phyloP scores from a whole-genome alignment of 106 monocot genomes.

The Apostasia ramifera region DNA sequence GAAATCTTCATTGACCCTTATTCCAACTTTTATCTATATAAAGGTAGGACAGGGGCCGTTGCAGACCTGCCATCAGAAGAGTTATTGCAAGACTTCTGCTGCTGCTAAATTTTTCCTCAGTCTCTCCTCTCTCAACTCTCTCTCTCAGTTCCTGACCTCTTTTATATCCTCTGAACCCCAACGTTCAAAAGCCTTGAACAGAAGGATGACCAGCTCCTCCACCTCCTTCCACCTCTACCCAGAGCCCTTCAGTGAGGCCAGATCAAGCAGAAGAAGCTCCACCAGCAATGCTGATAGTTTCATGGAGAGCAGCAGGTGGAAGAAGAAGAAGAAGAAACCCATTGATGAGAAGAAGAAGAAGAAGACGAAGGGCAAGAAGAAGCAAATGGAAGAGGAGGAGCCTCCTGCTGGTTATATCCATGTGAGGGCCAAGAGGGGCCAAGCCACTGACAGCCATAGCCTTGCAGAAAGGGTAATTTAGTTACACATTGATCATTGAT shows the following conservation, averaged over 20 bases:
- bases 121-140: neutral
- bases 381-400: neutral
- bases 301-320: neutral
- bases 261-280: neutral
- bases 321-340: neutral
- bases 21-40: neutral
- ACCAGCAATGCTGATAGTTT: neutral
- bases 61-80: neutral
- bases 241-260: neutral
- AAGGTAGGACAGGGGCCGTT: neutral
- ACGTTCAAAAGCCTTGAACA: neutral
- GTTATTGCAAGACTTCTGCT: neutral
- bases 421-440: conserved; percentile 32
- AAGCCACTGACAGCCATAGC: conserved; percentile 39
- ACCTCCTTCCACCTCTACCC: neutral
- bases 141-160: neutral
- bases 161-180: neutral
- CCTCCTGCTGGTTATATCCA: conserved; percentile 72
- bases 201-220: neutral
- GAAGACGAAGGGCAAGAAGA: neutral
- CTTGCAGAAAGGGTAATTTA: conserved; percentile 29
- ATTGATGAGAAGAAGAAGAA: neutral
- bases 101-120: no score
- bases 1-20: neutral
- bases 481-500: neutral